Base-by-base conservation (phyloP, 148 eudicot species). In the Mesembryanthemum crystallinum region DNA sequence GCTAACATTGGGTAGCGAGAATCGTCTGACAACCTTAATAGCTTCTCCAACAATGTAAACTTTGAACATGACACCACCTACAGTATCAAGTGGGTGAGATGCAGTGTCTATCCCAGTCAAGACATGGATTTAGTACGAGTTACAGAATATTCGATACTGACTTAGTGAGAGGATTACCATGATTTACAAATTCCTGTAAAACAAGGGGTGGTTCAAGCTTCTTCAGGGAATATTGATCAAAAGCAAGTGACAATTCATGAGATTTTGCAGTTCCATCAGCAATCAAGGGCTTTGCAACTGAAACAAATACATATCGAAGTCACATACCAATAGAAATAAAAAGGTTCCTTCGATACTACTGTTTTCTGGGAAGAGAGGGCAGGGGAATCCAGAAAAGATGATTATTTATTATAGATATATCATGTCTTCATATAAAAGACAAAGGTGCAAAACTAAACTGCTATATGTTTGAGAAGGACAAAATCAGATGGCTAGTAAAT, bases 231-330 rank as follows among this genome's bases (percentile, higher is more conserved):
- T 87, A 82, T 73, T 87, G 87, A 78, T 95, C 99, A 83, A 88
- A 95, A 62, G 98, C 99, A 37, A 92, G 92, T 23, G 94, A 91
- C 37, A 90, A 71, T 82, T 92, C 87, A 84, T 95, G 99, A 20
- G 99, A 95, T 61, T 95, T 91, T 33, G 94, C 89, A 69, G 79
- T 86, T 72, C 93, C 93, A 80, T 89, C 93, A 1, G 87, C 84
- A 77, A 92, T 82, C 72, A 95, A 82, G 29, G 99, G 99, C 87
- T 95, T 95, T 74, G 97, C 98, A 83, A 95, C 99, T 95, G 91
- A 73, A 81, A 78, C 11, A 79, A 49, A 74, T 6, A 28, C 21
- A 43, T 8, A 43, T 75, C 37, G n/a, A 64, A 43, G 37, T 69
- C 32, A 62, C 28, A 27, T 8, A 42, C 0, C 20, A 27, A 47